These are phyloP conservation scores for Heliosperma pusillum DNA, from an alignment of 148 eudicot species.

Conservation along the genomic window DNA sequence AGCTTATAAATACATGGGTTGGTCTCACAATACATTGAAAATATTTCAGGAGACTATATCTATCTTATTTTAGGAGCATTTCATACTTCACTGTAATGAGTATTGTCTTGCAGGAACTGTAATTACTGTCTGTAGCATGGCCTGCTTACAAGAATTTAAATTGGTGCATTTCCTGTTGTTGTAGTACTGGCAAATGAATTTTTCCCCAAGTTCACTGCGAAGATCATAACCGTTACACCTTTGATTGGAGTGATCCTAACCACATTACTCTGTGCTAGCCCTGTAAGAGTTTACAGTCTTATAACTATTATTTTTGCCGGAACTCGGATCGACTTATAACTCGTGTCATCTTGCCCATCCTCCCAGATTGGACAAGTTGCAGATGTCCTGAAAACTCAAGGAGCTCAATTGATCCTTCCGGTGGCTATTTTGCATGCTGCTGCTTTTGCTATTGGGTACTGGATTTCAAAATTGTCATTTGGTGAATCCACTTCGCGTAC, in stretches of 20 bases:
- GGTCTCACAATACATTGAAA: neutral
- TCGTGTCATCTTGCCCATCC: neutral
- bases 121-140: neutral
- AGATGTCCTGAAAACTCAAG: slow-evolving; percentile 93
- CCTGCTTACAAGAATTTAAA: neutral
- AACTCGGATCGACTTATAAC: neutral
- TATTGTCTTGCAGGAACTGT: neutral
- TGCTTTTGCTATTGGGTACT: slow-evolving; percentile 85
- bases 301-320: neutral
- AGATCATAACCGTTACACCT: slow-evolving; percentile 83
- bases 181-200: slow-evolving; percentile 84
- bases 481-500: slow-evolving; percentile 99
- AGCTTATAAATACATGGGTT: neutral
- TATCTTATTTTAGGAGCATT: neutral
- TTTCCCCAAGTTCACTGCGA: slow-evolving; percentile 94
- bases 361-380: slow-evolving; percentile 94
- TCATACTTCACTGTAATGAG: neutral
- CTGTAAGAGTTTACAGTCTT: slow-evolving; percentile 51
- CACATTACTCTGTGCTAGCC: slow-evolving; percentile 98
- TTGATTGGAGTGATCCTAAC: slow-evolving; percentile 92
- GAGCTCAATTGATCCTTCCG: slow-evolving; percentile 74
- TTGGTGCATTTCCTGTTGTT: slow-evolving; percentile 18
- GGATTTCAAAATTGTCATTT: slow-evolving; percentile 71
- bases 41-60: too few relatives aligned
- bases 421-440: slow-evolving; percentile 86